Evolutionary conservation across 352 stramenopile species (phyloP), one percentile per base, ranked within the genome.

Genomic region (Pythium angustatum): DNA sequence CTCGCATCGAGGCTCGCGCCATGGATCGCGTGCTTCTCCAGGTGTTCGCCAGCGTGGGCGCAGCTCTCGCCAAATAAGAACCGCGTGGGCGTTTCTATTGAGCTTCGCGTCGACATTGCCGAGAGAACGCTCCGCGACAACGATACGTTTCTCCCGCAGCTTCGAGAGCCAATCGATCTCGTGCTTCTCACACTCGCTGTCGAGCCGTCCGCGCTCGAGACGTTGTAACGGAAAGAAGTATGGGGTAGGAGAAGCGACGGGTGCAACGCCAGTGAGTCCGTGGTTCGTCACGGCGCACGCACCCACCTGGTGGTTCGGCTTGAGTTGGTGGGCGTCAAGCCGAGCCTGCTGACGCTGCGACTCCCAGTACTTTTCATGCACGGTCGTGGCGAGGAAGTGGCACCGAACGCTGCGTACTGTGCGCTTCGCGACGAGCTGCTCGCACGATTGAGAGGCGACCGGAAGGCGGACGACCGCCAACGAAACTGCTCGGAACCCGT

Each of bases 81-180:
- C 49, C 49, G 49, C 7, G 28, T 56, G 10, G 49, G 49, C 49
- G 49, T 56, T 12, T 11, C 27, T 8, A 17, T 56, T 17, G 33
- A 45, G 22, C 51, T 58, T 2, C 19, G 3, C 31, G 51, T 48
- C 24, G 51, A 58, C 22, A 14, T 48, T 7, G 48, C 51, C 19
- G 12, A 44, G 15, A 19, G 11, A 24, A 31, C 48, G 31, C n/a
- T 58, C 7, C 33, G 48, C 51, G 51, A 58, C 19, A n/a, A 48
- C 31, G 33, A 58, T 14, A 21, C 47, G 4, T 48, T 48, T 10
- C 21, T 58, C 9, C 51, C 48, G 31, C 51, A 48, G 34, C 38
- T 61, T 12, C 54, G 54, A 19, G 54, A 61, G 27, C 24, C 54
- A 24, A 61, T 61, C 54, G 54, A 61, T 19, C 15, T 61, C 15